These are phyloP conservation scores for Coniochaeta sp. DNA, from an alignment of 2,329 filamentous ascomycete genomes.

Conservation along the genomic window DNA sequence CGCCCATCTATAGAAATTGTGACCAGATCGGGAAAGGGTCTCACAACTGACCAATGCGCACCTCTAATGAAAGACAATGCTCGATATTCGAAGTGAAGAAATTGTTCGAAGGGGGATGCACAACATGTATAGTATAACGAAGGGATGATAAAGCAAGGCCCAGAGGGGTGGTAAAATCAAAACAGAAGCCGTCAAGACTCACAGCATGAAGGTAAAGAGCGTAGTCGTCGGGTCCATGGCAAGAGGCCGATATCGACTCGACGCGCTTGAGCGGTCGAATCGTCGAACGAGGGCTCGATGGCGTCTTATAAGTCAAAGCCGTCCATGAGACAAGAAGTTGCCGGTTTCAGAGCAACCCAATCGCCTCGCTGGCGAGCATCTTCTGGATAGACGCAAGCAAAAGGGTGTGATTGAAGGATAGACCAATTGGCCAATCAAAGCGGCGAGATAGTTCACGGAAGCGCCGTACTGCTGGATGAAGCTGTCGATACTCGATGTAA, in stretches of 20 bases:
- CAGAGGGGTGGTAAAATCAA: slow-evolving; percentile 11
- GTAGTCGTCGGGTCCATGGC: slow-evolving; percentile 56
- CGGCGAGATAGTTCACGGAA: slow-evolving; percentile 14
- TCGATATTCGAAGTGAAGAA: not conserved
- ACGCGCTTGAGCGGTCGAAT: slow-evolving; percentile 15
- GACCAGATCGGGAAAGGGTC: not conserved
- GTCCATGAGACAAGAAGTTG: not conserved
- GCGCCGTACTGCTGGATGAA: slow-evolving; percentile 21
- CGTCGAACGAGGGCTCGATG: not conserved
- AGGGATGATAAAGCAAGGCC: slow-evolving; percentile 10
- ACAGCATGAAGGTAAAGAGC: slow-evolving; percentile 64
- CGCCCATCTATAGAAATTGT: not conserved
- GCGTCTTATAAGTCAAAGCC: slow-evolving; percentile 13
- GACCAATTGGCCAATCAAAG: slow-evolving; percentile 18
- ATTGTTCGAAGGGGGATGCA: not conserved
- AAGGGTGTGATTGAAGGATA: slow-evolving; percentile 17
- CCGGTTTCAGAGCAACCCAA: slow-evolving; percentile 6
- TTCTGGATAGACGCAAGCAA: slow-evolving; percentile 21
- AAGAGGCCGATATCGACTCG: slow-evolving; percentile 15
- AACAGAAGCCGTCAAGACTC: slow-evolving; percentile 30
- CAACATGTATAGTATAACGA: not conserved
- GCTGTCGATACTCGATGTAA: slow-evolving; percentile 12
- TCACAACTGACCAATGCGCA: not conserved
- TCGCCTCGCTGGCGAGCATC: slow-evolving; percentile 9
- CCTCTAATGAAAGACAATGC: too few relatives aligned